Conservation (phyloP, 257 asterid species). For the Anisodus acutangulus region DNA sequence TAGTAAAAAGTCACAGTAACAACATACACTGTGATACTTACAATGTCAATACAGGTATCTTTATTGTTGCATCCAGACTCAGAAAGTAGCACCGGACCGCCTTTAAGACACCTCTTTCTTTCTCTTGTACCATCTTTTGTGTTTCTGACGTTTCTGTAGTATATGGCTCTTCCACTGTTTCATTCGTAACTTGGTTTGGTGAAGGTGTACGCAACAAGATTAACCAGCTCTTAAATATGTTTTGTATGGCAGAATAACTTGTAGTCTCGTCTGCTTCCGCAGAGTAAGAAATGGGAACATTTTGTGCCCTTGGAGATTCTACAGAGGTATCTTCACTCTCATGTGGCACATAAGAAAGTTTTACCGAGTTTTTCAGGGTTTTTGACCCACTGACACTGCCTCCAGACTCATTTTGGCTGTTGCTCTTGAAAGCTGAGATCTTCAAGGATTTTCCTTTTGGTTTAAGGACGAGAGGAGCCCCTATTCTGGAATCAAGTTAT, state of each 20-base stretch:
- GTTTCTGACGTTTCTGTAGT: conserved; percentile 49
- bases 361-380: conserved; percentile 57
- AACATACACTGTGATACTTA: conserved; percentile 48
- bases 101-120: conserved; percentile 49
- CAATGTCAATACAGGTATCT: conserved; percentile 74
- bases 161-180: conserved; percentile 53
- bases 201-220: conserved; percentile 59
- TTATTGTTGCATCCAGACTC: conserved; percentile 71
- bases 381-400: conserved; percentile 67
- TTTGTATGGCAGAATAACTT: conserved; percentile 66
- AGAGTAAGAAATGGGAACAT: conserved; percentile 60
- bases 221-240: conserved; percentile 77
- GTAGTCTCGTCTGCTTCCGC: conserved; percentile 50
- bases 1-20: background rate
- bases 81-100: conserved; percentile 61
- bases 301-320: conserved; percentile 62
- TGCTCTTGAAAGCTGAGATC: conserved; percentile 81
- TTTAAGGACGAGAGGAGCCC: conserved; percentile 55
- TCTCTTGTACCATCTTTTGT: conserved; percentile 43
- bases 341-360: conserved; percentile 68
- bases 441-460: conserved; percentile 58
- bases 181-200: conserved; percentile 45
- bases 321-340: conserved; percentile 62
- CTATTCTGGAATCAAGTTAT: conserved; percentile 55
- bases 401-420: conserved; percentile 60